Conservation (phyloP, 805 yeast genomes). For the Isabelozyma gotoi region DNA sequence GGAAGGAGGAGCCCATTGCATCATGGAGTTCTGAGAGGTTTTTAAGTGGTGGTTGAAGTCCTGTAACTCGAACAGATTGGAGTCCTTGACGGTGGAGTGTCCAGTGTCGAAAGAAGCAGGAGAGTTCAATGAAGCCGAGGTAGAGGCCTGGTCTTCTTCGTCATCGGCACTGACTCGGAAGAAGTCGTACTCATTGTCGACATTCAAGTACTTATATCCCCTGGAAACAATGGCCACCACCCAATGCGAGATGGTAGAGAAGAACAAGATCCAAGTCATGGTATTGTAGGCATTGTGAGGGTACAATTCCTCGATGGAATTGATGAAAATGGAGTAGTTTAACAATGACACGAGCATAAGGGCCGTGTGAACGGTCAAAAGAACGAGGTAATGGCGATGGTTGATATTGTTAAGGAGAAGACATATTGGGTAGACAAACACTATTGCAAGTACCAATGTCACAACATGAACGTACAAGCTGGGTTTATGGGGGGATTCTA, state of each 20-base stretch:
- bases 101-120: neutral
- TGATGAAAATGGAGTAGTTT: slow-evolving; percentile 55
- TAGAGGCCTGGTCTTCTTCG: slow-evolving; percentile 11
- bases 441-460: slow-evolving; percentile 42
- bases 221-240: slow-evolving; percentile 50
- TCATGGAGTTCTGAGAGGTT: slow-evolving; percentile 11
- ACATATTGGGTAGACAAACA: slow-evolving; percentile 65
- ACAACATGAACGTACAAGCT: slow-evolving; percentile 57
- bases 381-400: slow-evolving; percentile 58
- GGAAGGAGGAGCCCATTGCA: slow-evolving; percentile 1
- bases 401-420: slow-evolving; percentile 62
- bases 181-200: slow-evolving; percentile 6
- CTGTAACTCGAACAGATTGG: slow-evolving; percentile 22
- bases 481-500: slow-evolving; percentile 47
- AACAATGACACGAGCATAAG: slow-evolving; percentile 51
- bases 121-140: slow-evolving; percentile 3
- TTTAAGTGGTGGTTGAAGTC: slow-evolving; percentile 15
- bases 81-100: neutral
- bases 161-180: slow-evolving; percentile 12
- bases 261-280: slow-evolving; percentile 60
- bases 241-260: slow-evolving; percentile 55
- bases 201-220: slow-evolving; percentile 27
- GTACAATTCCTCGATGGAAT: slow-evolving; percentile 62
- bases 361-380: slow-evolving; percentile 50
- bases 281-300: slow-evolving; percentile 73